A percentile compares a stretch with the other conserved stretches of the same genome.
These are phyloP conservation scores for Elsinoe batatas DNA, from an alignment of 2,329 filamentous ascomycete species.

Conservation along the genomic window DNA sequence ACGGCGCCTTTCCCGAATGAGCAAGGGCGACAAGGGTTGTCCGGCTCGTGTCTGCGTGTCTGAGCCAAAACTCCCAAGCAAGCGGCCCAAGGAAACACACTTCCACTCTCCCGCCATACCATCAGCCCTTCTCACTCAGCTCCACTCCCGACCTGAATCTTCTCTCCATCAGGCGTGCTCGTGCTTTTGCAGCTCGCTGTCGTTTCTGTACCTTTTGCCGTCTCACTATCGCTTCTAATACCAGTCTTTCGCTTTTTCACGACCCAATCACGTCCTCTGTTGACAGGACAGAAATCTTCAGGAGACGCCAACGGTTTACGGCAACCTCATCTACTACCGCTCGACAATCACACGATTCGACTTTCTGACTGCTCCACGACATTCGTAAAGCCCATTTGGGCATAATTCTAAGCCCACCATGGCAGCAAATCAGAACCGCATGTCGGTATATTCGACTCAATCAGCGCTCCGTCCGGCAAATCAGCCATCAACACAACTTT, in stretches of 20 bases:
- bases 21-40: background rate
- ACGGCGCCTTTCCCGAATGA: background rate
- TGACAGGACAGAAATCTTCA: constrained; percentile 10
- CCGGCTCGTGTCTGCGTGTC: background rate
- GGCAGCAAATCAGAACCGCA: constrained; percentile 44
- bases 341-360: background rate
- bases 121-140: background rate
- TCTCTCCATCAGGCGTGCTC: background rate
- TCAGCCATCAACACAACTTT: constrained; percentile 68
- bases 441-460: constrained; percentile 52
- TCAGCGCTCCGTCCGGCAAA: constrained; percentile 48
- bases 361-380: background rate
- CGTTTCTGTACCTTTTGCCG: background rate
- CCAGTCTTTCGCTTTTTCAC: constrained; percentile 5
- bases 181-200: constrained; percentile 2
- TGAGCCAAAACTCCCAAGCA: background rate
- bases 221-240: constrained; percentile 9
- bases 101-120: background rate
- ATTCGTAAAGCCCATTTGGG: constrained; percentile 9
- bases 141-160: background rate
- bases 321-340: constrained; percentile 6
- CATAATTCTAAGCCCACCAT: constrained; percentile 32
- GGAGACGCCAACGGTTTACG: constrained; percentile 7
- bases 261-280: background rate
- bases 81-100: constrained; percentile 2